phyloP scores from a whole-genome alignment of 768 basidiomycete genomes.

The Podaxis sp. region DNA sequence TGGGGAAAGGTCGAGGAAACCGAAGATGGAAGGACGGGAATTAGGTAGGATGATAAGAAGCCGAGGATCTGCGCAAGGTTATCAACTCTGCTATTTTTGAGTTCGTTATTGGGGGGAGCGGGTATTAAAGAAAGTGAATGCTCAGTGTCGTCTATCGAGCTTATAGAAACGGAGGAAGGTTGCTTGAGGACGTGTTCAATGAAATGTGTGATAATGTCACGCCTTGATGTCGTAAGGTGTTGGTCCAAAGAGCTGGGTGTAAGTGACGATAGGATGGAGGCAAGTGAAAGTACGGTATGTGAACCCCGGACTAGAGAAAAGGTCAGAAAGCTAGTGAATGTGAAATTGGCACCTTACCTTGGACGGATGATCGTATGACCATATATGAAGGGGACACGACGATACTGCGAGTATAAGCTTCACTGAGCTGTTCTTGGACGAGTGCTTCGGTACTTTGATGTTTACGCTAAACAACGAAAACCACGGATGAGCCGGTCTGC shows the following conservation, averaged over 20 bases:
- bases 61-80: conserved; percentile 56
- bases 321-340: conserved; percentile 4
- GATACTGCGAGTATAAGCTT: conserved; percentile 64
- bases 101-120: conserved; percentile 41
- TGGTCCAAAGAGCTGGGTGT: conserved; percentile 51
- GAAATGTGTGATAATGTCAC: conserved; percentile 61
- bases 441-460: conserved; percentile 56
- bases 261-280: conserved; percentile 59
- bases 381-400: conserved; percentile 49
- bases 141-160: conserved; percentile 36
- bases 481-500: background rate
- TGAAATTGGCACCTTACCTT: conserved; percentile 27
- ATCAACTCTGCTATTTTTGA: conserved; percentile 43
- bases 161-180: conserved; percentile 42
- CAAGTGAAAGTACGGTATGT: conserved; percentile 47
- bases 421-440: conserved; percentile 69
- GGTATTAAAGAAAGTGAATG: conserved; percentile 50
- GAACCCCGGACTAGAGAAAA: conserved; percentile 56
- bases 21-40: conserved; percentile 52
- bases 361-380: conserved; percentile 50
- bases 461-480: conserved; percentile 41
- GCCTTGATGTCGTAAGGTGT: conserved; percentile 60
- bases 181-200: conserved; percentile 59
- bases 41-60: conserved; percentile 62
- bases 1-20: conserved; percentile 49